Percentiles rank a stretch among this genome's conserved stretches.
phyloP scores from a whole-genome alignment of 495 filamentous ascomycete genomes.

The Aspergillus heteromorphus region DNA sequence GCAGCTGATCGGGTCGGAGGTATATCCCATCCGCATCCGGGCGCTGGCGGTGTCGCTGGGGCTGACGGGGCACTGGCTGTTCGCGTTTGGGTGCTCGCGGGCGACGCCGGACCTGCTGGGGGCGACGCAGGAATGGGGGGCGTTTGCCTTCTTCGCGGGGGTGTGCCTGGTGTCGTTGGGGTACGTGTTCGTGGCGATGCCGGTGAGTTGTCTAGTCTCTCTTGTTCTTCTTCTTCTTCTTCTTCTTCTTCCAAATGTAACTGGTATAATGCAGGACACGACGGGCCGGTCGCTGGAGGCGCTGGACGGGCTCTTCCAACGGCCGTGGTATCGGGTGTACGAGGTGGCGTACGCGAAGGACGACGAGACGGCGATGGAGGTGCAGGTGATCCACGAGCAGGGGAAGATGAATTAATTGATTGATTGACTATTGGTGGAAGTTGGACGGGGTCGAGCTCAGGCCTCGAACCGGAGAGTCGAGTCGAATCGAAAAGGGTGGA shows the following conservation, averaged over 20 bases:
- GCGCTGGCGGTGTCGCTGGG: slow-evolving; percentile 22
- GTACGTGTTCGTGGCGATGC: slow-evolving; percentile 25
- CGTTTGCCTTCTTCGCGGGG: slow-evolving; percentile 20
- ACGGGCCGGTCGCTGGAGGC: slow-evolving; percentile 21
- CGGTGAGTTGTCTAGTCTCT: slow-evolving; percentile 6
- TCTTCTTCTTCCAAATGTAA: too few relatives aligned
- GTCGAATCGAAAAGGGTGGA: too few relatives aligned
- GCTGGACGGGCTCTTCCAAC: slow-evolving; percentile 15
- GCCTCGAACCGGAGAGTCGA: too few relatives aligned
- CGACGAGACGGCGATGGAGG: not conserved
- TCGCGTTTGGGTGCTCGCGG: slow-evolving; percentile 55
- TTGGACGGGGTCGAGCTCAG: not conserved
- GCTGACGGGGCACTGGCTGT: slow-evolving; percentile 52
- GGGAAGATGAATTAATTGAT: too few relatives aligned
- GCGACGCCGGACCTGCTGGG: slow-evolving; percentile 37
- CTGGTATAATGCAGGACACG: slow-evolving; percentile 11
- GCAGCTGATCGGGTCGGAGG: slow-evolving; percentile 60
- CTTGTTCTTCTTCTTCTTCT: too few relatives aligned
- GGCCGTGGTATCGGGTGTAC: slow-evolving; percentile 21
- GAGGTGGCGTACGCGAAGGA: slow-evolving; percentile 14
- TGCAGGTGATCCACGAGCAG: not conserved
- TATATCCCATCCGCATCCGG: slow-evolving; percentile 50
- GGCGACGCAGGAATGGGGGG: slow-evolving; percentile 18
- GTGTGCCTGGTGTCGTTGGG: slow-evolving; percentile 18
- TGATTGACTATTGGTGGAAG: too few relatives aligned